A percentile compares a stretch with the other conserved stretches of the same genome.
Conservation (phyloP, 2,329 filamentous ascomycete species). For the Penicillium sp. region DNA sequence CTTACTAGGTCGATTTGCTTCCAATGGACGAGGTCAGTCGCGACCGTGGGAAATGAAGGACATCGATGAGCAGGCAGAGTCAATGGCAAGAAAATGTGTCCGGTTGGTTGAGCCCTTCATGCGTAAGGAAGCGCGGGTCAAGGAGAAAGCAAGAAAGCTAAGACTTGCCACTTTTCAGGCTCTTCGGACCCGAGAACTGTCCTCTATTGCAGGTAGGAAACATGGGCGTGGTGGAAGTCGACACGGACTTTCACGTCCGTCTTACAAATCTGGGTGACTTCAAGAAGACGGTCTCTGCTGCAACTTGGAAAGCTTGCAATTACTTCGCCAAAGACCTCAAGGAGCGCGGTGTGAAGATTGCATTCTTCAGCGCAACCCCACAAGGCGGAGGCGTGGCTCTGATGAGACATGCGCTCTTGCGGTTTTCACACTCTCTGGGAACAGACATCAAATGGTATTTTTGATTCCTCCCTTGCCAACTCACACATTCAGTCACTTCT, state of each 20-base stretch:
- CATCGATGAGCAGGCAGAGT: slow-evolving; percentile 77
- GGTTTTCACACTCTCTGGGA: slow-evolving; percentile 61
- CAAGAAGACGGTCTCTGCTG: slow-evolving; percentile 52
- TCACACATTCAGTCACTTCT: no score
- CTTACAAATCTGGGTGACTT: slow-evolving; percentile 56
- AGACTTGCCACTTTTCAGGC: slow-evolving; percentile 37
- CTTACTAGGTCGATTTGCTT: slow-evolving; percentile 9
- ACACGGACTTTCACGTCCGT: slow-evolving; percentile 58
- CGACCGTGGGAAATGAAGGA: slow-evolving; percentile 47
- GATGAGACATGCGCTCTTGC: slow-evolving; percentile 72
- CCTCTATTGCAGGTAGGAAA: slow-evolving; percentile 63
- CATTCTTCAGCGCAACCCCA: slow-evolving; percentile 74
- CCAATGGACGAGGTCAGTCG: slow-evolving; percentile 21
- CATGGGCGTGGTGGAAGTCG: slow-evolving; percentile 64
- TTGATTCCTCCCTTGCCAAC: neutral
- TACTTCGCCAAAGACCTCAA: slow-evolving; percentile 60
- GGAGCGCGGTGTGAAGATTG: slow-evolving; percentile 59
- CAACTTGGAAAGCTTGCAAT: slow-evolving; percentile 62
- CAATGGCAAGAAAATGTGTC: slow-evolving; percentile 72
- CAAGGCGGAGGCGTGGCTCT: slow-evolving; percentile 78
- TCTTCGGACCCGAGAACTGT: slow-evolving; percentile 66
- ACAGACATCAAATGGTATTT: slow-evolving; percentile 69
- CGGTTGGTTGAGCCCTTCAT: slow-evolving; percentile 42
- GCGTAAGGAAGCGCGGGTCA: neutral
- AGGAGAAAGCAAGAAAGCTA: slow-evolving; percentile 1